These are phyloP conservation scores for Aurinia saxatilis DNA, from an alignment of 345 rosid genomes.

Conservation along the genomic window DNA sequence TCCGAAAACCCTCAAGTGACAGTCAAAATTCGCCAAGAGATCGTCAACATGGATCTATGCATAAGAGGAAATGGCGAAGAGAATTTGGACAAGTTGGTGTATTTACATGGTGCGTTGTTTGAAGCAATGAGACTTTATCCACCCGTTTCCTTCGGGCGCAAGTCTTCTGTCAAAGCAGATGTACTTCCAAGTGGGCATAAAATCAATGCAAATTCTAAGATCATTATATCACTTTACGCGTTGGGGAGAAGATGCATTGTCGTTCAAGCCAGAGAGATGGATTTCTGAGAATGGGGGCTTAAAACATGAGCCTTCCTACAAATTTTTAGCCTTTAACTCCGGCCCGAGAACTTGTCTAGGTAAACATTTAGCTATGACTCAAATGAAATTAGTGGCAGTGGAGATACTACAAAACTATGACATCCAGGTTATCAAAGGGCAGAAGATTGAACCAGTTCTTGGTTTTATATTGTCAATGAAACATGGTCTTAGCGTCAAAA, in stretches of 20 bases:
- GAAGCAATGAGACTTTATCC: slow-evolving; percentile 31
- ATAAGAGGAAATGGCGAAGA: background rate
- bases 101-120: slow-evolving; percentile 25
- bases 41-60: background rate
- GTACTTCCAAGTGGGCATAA: slow-evolving; percentile 30
- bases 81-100: slow-evolving; percentile 17
- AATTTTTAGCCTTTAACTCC: too few species aligned
- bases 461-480: too few species aligned
- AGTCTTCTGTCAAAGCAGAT: slow-evolving; percentile 6
- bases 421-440: too few species aligned
- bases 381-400: too few species aligned
- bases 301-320: too few species aligned
- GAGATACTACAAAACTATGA: too few species aligned
- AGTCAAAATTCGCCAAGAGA: slow-evolving; percentile 18
- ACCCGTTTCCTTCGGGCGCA: slow-evolving; percentile 8
- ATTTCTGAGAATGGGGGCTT: too few species aligned
- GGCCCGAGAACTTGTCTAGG: too few species aligned
- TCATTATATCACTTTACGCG: slow-evolving; percentile 10
- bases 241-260: slow-evolving; percentile 26
- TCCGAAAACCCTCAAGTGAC: slow-evolving; percentile 26
- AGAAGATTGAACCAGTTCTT: too few species aligned
- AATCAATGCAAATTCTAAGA: background rate
- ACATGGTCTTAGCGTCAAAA: too few species aligned
- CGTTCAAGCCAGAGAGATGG: slow-evolving; percentile 24
- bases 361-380: too few species aligned